Conservation (phyloP, 441 rosid genomes). For the Raphanus hybrid region DNA sequence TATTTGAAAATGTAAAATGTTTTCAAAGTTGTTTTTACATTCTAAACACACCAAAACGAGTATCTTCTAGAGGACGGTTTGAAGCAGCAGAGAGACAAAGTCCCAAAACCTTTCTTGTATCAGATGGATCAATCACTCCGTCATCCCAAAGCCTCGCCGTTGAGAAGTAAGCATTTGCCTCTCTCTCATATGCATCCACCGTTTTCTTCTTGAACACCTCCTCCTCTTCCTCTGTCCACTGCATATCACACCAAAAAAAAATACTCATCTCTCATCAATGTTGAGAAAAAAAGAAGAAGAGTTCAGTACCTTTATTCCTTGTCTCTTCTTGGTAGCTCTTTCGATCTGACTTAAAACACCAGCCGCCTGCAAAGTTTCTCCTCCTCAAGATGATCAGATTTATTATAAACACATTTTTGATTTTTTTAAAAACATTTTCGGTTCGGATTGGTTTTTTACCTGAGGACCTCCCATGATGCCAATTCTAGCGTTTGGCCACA, state of each 20-base stretch:
- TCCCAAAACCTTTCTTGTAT: constrained; percentile 73
- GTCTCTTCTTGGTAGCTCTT: constrained; percentile 83
- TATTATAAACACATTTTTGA: constrained; percentile 47
- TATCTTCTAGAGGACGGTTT: constrained; percentile 67
- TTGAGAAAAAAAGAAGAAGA: no score
- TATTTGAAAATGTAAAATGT: constrained; percentile 45
- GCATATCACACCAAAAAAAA: constrained; percentile 35
- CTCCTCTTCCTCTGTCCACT: constrained; percentile 88
- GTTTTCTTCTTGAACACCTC: constrained; percentile 76
- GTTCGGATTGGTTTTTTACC: constrained; percentile 66
- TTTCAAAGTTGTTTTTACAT: constrained; percentile 53
- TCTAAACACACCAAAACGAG: constrained; percentile 84
- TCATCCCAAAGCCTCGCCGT: constrained; percentile 98
- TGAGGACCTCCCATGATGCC: constrained; percentile 98
- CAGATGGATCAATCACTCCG: constrained; percentile 91
- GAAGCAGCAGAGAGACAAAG: constrained; percentile 75
- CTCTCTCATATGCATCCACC: constrained; percentile 77
- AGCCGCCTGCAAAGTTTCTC: constrained; percentile 78
- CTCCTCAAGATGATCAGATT: constrained; percentile 8
- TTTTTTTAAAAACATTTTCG: not conserved
- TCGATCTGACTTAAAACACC: constrained; percentile 91
- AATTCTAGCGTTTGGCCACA: constrained; percentile 96
- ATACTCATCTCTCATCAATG: no score
- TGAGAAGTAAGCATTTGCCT: constrained; percentile 82
- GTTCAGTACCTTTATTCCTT: constrained; percentile 52